A percentile compares a stretch with the other conserved stretches of the same genome.
Evolutionary conservation across 805 yeast species (phyloP).

Genomic region (Kazachstania africana): DNA sequence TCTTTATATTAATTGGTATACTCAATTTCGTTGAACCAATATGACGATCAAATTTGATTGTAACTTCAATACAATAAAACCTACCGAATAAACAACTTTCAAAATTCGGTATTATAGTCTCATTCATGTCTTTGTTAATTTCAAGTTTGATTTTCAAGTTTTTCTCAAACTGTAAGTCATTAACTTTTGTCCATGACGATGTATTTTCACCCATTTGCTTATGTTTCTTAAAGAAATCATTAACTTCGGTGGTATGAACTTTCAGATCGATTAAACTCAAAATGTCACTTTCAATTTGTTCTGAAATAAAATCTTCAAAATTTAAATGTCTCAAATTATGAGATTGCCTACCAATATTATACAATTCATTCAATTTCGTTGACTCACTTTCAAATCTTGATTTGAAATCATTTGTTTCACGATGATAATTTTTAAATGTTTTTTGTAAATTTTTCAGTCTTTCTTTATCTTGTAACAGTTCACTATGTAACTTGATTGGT

Average conservation of each 20-base stretch:
- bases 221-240: slow-evolving; percentile 19
- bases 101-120: slow-evolving; percentile 48
- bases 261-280: slow-evolving; percentile 21
- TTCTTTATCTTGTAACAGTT: slow-evolving; percentile 17
- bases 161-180: slow-evolving; percentile 24
- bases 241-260: slow-evolving; percentile 10
- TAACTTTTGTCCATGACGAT: slow-evolving; percentile 14
- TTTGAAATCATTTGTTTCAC: slow-evolving; percentile 7
- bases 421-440: slow-evolving; percentile 12
- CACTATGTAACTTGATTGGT: slow-evolving; percentile 31
- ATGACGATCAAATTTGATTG: slow-evolving; percentile 32
- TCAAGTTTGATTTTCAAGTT: slow-evolving; percentile 32
- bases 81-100: slow-evolving; percentile 55
- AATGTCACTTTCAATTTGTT: slow-evolving; percentile 20
- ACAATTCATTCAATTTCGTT: slow-evolving; percentile 17
- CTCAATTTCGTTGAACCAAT: slow-evolving; percentile 23
- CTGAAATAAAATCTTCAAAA: slow-evolving; percentile 21
- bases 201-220: background rate
- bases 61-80: slow-evolving; percentile 40
- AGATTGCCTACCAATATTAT: slow-evolving; percentile 11
- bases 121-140: slow-evolving; percentile 31
- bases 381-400: slow-evolving; percentile 14
- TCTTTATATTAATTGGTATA: slow-evolving; percentile 30
- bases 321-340: slow-evolving; percentile 13
- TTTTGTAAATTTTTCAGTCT: slow-evolving; percentile 14